Evolutionary conservation across 139 green algal genomes (phyloP), one percentile per base, ranked within the genome.

Genomic region (Choricystis sp.): DNA sequence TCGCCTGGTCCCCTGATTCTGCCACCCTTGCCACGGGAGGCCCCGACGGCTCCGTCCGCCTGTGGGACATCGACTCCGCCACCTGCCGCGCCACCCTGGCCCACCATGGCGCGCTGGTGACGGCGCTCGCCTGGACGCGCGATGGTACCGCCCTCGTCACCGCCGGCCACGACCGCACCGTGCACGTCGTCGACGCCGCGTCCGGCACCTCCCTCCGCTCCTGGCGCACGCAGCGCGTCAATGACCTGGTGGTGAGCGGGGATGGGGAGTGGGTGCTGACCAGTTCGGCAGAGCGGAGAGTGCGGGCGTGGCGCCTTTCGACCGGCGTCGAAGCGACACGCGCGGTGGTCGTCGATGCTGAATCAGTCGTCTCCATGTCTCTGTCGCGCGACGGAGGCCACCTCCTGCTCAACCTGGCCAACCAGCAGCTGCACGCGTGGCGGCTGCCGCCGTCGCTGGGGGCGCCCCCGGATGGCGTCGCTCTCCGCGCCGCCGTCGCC

Each of bases 101-200:
- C 9, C 64, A 81, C 48, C 77, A 85, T 69, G 68, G 62, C 1
- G 71, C 90, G 25, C 59, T 68, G 2, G 81, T 94, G 1, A 81
- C 74, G 14, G 76, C 81, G 3, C 80, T 74, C 49, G 80, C 77
- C 19, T 96, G 89, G 89, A 63, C 94, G 66, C 89, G 89, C 2
- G 82, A 88, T 68, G 65, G 79, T 16, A 56, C 74, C 27, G 75
- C 74, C 49, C 88, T 94, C 55, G 49, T 94, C 31, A 78, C 72
- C 19, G 86, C 79, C 26, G 74, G 77, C 20, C 66, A 82, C 23
- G 87, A 94, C 80, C 40, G 31, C 3, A 56, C 31, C 21, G 14
- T 77, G 27, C 62, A 48, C 0, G 56, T 74, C 30, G 63, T 57
- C 19, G 56, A 70, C 55, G 52, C 61, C 19, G 59, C 60, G 19